A percentile compares a stretch with the other conserved stretches of the same genome.
Evolutionary conservation across 2,329 filamentous ascomycete genomes (phyloP).

Genomic region (Colletotrichum cuscutae): DNA sequence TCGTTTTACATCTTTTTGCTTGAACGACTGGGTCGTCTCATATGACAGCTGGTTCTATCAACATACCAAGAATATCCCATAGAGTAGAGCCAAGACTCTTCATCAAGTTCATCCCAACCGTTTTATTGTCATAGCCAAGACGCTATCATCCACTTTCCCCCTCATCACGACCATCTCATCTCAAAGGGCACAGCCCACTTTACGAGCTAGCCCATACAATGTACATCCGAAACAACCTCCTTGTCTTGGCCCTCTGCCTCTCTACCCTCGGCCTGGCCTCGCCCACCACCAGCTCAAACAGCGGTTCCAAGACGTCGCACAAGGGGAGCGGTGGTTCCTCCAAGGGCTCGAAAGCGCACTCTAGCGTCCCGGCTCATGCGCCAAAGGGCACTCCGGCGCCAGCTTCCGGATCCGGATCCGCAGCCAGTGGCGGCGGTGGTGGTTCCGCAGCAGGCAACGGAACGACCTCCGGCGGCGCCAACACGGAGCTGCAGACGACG

Average conservation of each 20-base stretch:
- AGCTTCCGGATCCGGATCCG: neutral
- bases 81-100: conserved; percentile 8
- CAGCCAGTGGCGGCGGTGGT: neutral
- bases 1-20: neutral
- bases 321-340: neutral
- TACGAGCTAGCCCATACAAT: neutral
- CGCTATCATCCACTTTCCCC: neutral
- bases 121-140: conserved; percentile 3
- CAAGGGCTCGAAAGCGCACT: neutral
- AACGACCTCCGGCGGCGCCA: neutral
- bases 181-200: neutral
- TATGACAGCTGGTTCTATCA: conserved; percentile 25
- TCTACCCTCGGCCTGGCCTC: conserved; percentile 1
- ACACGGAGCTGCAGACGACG: conserved; percentile 13
- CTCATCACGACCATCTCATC: neutral
- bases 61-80: neutral
- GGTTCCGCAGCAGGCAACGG: conserved; percentile 3
- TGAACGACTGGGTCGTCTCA: conserved; percentile 23
- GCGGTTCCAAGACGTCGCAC: neutral
- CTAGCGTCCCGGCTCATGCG: neutral
- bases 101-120: neutral
- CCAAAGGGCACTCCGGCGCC: neutral
- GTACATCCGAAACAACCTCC: conserved; percentile 24
- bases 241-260: conserved; percentile 21
- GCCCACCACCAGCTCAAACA: conserved; percentile 1